Base-by-base conservation (phyloP, 2,329 filamentous ascomycete genomes). In the Zymoseptoria ardabiliae region DNA sequence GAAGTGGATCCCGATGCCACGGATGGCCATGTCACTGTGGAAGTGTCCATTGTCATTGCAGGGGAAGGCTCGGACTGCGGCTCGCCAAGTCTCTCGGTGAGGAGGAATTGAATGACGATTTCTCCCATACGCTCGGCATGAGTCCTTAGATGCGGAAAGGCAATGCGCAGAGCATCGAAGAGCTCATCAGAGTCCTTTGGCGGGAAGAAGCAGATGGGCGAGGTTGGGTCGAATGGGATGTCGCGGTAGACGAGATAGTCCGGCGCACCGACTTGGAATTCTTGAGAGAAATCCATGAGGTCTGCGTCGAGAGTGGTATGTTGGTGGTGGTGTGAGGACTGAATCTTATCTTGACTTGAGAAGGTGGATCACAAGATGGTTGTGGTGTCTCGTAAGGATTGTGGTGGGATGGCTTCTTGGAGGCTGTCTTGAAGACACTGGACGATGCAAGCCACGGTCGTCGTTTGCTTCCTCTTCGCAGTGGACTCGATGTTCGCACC, bases 171-270 rank as follows among this genome's bases (percentile, higher is more conserved):
- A 45, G 72, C 72, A 53, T 72, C 69, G 65, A 72, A 72, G 9
- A 74, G 65, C 54, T 73, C 71, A 53, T 74, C 72, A 13, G 71
- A 73, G 57, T 71, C 71, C 57, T 72, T 72, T n/a, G 70, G 59
- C 20, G 71, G 71, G 60, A 67, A 71, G 68, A 72, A 73, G 55
- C 67, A 61, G 22, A 69, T 65, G 21, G 70, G 58, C 21, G 68
- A 61, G 45, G 67, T 65, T 4, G 67, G 66, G 60, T 72, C 70
- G 60, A 65, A 67, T 6, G 57, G 35, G 23, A 61, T 58, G 17
- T 70, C 67, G 50, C 70, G 69, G 65, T 70, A 71, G 64, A 72
- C 66, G 59, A 69, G 56, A 63, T 70, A 72, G 23, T 57, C 55
- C 2, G 65, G 66, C 35, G 35, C 17, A n/a, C 35, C 11, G 35